Evolutionary conservation across 257 asterid species (phyloP).

Genomic region (Rehmannia glutinosa): DNA sequence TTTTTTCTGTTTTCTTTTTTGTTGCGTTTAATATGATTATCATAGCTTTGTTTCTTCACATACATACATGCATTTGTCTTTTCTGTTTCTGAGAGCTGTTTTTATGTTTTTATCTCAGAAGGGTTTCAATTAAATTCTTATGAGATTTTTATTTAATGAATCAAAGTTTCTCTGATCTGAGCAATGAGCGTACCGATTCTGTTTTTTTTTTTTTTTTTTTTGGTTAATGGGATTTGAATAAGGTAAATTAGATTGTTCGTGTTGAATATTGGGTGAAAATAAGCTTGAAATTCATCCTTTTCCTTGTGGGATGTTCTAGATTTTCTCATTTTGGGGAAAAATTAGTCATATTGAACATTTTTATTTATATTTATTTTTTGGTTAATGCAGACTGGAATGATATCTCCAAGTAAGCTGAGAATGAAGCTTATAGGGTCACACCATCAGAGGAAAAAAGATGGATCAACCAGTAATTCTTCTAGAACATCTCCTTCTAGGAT

Average conservation of each 20-base stretch:
- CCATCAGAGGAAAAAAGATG: slow-evolving; percentile 67
- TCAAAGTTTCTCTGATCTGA: slow-evolving; percentile 17
- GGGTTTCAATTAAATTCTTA: background rate
- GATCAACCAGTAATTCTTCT: slow-evolving; percentile 77
- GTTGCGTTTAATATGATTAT: background rate
- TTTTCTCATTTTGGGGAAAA: background rate
- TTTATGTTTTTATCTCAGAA: background rate
- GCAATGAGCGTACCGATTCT: too few relatives aligned
- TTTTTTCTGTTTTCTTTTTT: background rate
- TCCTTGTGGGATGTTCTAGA: slow-evolving; percentile 11
- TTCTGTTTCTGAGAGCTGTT: slow-evolving; percentile 4
- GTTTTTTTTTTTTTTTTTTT: background rate
- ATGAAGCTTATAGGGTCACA: slow-evolving; percentile 75
- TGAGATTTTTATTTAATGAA: background rate
- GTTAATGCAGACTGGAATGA: slow-evolving; percentile 59
- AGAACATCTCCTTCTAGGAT: slow-evolving; percentile 91
- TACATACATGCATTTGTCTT: slow-evolving; percentile 12
- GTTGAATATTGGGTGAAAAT: background rate
- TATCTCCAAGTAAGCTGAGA: slow-evolving; percentile 92
- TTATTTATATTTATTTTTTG: background rate
- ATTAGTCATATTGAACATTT: background rate
- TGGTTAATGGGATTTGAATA: background rate
- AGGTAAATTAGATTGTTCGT: slow-evolving; percentile 3
- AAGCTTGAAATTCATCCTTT: too few relatives aligned
- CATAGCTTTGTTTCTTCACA: slow-evolving; percentile 8